Evolutionary conservation across 2,329 filamentous ascomycete genomes (phyloP).

Genomic region (Colletotrichum agaves): DNA sequence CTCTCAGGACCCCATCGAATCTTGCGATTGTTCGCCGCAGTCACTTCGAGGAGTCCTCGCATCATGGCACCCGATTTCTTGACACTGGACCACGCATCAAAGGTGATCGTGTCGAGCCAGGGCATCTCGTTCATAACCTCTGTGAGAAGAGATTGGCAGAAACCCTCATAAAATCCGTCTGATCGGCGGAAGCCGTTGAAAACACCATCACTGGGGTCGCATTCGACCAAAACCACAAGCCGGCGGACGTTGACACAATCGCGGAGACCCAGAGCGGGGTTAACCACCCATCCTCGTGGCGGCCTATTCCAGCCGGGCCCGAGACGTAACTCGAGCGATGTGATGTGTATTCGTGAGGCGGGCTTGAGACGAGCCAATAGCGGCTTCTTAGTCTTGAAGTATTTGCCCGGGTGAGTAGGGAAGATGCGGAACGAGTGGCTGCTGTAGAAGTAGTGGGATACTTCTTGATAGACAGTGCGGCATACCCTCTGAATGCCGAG

Average conservation of each 20-base stretch:
- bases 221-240: constrained; percentile 76
- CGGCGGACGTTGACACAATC: constrained; percentile 69
- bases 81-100: constrained; percentile 76
- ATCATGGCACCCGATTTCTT: constrained; percentile 74
- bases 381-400: constrained; percentile 79
- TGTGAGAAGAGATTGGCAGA: constrained; percentile 67
- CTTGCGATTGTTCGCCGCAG: constrained; percentile 57
- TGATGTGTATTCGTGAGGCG: constrained; percentile 68
- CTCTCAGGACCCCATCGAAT: constrained; percentile 76
- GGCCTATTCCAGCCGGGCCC: constrained; percentile 79
- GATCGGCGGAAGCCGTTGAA: constrained; percentile 75
- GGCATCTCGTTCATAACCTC: constrained; percentile 68
- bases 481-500: constrained; percentile 71
- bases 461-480: constrained; percentile 70
- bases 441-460: constrained; percentile 73
- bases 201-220: constrained; percentile 74
- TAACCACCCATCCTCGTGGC: constrained; percentile 76
- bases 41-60: constrained; percentile 65
- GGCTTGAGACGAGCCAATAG: constrained; percentile 73
- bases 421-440: constrained; percentile 73
- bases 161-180: constrained; percentile 76
- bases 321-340: constrained; percentile 74
- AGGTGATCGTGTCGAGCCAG: constrained; percentile 67
- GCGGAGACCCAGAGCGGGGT: constrained; percentile 69
- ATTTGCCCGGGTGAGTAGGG: constrained; percentile 69